Conservation (phyloP, 345 rosid genomes). For the Syzygium grande region DNA sequence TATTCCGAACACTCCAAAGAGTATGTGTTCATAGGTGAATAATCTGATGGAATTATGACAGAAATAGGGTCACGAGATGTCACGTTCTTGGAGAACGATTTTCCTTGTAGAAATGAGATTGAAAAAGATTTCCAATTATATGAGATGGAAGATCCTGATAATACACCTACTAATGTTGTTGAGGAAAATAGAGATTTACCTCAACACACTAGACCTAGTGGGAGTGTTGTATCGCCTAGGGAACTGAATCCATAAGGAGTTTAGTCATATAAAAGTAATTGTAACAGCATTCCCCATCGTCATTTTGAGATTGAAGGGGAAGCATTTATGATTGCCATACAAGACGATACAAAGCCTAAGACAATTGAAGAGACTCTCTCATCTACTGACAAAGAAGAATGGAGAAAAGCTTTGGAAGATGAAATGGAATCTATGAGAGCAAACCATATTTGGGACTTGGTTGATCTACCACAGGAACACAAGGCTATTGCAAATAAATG, state of each 20-base stretch:
- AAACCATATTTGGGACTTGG: background rate
- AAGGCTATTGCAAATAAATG: background rate
- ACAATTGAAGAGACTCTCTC: background rate
- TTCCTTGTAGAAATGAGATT: background rate
- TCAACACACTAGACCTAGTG: background rate
- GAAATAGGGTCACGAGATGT: background rate
- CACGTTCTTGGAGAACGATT: background rate
- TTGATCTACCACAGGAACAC: background rate
- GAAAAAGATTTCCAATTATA: background rate
- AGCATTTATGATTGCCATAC: background rate
- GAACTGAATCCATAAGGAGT: background rate
- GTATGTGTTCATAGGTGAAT: background rate
- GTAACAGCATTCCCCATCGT: background rate
- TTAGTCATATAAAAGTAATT: background rate
- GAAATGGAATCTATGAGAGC: background rate
- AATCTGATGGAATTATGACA: background rate
- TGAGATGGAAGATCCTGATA: background rate
- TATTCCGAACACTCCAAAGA: background rate
- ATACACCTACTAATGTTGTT: background rate
- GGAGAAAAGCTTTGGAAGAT: background rate
- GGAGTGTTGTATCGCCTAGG: background rate
- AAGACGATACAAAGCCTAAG: background rate
- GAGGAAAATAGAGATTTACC: background rate
- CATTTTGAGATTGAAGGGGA: background rate
- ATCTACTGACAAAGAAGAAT: background rate